Percentiles rank a stretch among this genome's conserved stretches.
Evolutionary conservation across 257 asterid genomes (phyloP).

Genomic region (Solanum piurae): DNA sequence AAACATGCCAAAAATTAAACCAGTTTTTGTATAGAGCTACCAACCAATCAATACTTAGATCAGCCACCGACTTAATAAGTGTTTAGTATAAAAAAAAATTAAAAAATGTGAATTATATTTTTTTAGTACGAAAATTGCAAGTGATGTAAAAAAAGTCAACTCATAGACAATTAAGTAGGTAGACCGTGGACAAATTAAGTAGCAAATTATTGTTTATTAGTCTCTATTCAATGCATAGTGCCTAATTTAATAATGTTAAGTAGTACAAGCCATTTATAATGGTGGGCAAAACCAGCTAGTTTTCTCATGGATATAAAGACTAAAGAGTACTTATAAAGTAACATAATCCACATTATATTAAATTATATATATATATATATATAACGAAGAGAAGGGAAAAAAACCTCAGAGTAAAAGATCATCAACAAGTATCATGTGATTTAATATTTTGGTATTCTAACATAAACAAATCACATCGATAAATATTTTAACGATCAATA

Average conservation of each 20-base stretch:
- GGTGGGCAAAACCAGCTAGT: neutral
- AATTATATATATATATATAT: neutral
- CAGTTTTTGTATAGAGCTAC: neutral
- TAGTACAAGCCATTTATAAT: neutral
- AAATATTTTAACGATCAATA: neutral
- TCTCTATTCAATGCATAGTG: neutral
- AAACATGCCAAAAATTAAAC: neutral
- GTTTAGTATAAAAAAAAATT: neutral
- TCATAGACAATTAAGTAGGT: neutral
- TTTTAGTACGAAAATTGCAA: neutral
- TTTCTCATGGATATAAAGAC: neutral
- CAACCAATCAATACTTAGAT: neutral
- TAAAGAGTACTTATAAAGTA: neutral
- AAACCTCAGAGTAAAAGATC: neutral
- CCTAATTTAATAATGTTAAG: neutral
- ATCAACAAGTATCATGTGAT: accelerated
- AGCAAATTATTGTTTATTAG: neutral
- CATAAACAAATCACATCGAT: accelerated
- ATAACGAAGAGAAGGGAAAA: neutral
- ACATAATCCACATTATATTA: neutral
- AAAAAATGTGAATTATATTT: neutral
- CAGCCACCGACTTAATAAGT: neutral
- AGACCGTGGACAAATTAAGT: neutral
- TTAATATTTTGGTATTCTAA: neutral
- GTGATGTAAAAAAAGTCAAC: neutral